Conservation (phyloP, 73 alveolate species). For the Paramecium sexaurelia region DNA sequence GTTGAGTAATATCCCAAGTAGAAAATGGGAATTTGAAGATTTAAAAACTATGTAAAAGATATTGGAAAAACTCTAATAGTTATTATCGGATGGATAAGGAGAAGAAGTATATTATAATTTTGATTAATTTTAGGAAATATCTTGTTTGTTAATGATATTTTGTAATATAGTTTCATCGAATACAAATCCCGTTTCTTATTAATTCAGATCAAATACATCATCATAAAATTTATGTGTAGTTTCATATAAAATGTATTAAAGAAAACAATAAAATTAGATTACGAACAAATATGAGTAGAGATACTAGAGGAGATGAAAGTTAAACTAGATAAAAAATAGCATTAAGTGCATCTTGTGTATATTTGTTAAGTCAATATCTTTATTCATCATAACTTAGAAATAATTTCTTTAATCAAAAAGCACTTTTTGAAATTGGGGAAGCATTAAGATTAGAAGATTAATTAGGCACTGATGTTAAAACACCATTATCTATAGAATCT, state of each 20-base stretch:
- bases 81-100: constrained; percentile 35
- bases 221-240: neutral
- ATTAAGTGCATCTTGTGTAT: constrained; percentile 5
- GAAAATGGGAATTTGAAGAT: constrained; percentile 45
- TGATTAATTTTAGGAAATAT: neutral
- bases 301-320: constrained; percentile 5
- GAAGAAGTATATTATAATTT: neutral
- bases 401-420: neutral
- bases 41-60: constrained; percentile 2
- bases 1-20: neutral
- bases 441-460: neutral
- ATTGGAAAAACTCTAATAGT: neutral
- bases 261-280: neutral
- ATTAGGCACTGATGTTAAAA: neutral
- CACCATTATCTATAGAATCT: neutral
- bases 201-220: neutral
- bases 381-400: neutral
- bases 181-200: neutral
- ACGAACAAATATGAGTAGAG: constrained; percentile 17
- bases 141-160: constrained; percentile 3
- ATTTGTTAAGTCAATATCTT: neutral
- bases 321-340: neutral
- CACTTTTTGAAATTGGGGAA: neutral
- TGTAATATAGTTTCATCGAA: neutral
- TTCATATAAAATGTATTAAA: constrained; percentile 4